Percentiles rank a stretch among this genome's conserved stretches.
phyloP scores from a whole-genome alignment of 306 rosid species.

The Dicorynia guianensis region DNA sequence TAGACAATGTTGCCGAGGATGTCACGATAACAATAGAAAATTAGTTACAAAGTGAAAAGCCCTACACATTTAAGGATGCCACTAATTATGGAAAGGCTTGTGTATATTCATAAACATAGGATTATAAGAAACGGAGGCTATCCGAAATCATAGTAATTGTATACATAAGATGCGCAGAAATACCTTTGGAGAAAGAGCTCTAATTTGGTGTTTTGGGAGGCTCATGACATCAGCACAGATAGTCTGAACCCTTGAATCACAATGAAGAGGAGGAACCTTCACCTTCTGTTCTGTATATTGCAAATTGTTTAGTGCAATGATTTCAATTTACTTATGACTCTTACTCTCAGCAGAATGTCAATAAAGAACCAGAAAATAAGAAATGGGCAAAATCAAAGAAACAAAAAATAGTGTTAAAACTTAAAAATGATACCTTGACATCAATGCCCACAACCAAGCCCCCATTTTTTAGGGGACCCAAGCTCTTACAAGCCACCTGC shows the following conservation, averaged over 20 bases:
- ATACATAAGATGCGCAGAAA: not conserved
- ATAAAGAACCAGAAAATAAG: not conserved
- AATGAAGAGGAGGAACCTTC: conserved; percentile 74
- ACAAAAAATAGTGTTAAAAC: not conserved
- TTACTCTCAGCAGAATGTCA: not conserved
- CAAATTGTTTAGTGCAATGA: conserved; percentile 7
- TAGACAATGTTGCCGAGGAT: not conserved
- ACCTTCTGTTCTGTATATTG: conserved; percentile 81
- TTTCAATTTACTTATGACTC: not conserved
- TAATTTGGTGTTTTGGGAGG: conserved; percentile 56
- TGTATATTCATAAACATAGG: not conserved
- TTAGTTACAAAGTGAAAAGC: not conserved
- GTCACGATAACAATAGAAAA: not conserved
- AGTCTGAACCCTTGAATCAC: conserved; percentile 84
- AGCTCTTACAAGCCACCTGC: conserved; percentile 88
- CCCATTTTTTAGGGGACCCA: conserved; percentile 71
- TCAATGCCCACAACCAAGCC: conserved; percentile 86
- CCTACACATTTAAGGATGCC: not conserved
- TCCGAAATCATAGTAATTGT: not conserved
- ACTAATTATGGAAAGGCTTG: conserved; percentile 1
- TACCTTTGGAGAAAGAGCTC: conserved; percentile 76
- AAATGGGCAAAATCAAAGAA: not conserved
- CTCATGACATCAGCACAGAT: conserved; percentile 78
- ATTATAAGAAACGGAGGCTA: not conserved
- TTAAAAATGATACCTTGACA: conserved; percentile 59